These are phyloP conservation scores for Teunomyces kruisii DNA, from an alignment of 805 yeast genomes.

Conservation along the genomic window DNA sequence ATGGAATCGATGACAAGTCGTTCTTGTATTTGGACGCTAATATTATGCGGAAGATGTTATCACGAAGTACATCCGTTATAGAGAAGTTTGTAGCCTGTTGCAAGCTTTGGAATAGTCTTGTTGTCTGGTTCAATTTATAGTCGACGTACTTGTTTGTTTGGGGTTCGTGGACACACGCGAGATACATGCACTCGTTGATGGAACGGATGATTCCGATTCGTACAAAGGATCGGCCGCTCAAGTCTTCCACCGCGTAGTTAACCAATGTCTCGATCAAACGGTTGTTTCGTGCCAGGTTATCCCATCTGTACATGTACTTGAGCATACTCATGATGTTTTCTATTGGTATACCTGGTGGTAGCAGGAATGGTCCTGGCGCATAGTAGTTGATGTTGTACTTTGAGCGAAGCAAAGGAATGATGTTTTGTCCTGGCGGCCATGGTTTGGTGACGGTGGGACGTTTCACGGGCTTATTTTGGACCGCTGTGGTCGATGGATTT, in stretches of 20 bases:
- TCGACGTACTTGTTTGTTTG: not conserved
- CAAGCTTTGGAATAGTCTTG: not conserved
- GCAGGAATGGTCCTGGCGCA: not conserved
- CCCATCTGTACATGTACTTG: not conserved
- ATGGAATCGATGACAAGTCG: not conserved
- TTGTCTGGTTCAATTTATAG: not conserved
- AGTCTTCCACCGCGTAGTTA: not conserved
- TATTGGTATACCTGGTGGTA: not conserved
- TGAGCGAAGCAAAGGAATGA: not conserved
- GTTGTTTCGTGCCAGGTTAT: not conserved
- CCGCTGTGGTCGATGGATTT: not conserved
- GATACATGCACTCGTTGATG: not conserved
- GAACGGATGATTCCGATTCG: constrained; percentile 1
- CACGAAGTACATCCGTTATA: not conserved
- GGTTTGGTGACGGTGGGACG: not conserved
- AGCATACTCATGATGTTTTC: constrained; percentile 2
- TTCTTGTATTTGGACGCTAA: not conserved
- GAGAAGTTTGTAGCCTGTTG: constrained; percentile 2
- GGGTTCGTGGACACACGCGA: not conserved
- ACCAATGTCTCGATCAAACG: not conserved
- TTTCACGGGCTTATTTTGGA: not conserved
- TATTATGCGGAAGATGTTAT: not conserved
- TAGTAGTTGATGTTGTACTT: constrained; percentile 1
- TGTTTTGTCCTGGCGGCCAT: not conserved
- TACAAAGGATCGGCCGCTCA: not conserved